These are phyloP conservation scores for Trichoderma arundinaceum DNA, from an alignment of 2,329 filamentous ascomycete species.

Conservation along the genomic window DNA sequence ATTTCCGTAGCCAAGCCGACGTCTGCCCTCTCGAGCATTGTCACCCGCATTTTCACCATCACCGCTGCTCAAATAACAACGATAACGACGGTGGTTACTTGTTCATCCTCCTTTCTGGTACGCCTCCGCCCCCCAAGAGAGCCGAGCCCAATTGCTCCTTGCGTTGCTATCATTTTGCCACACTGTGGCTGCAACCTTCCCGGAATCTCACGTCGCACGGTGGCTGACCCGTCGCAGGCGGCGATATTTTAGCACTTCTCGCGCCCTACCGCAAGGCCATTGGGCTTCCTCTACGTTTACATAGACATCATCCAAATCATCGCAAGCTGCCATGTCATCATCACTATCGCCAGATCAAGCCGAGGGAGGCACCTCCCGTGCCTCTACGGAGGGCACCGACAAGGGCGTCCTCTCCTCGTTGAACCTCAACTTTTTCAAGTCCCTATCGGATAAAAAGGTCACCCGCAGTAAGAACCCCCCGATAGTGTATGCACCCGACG, in stretches of 20 bases:
- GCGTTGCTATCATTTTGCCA: slow-evolving; percentile 17
- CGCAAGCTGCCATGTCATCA: slow-evolving; percentile 46
- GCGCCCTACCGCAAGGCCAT: slow-evolving; percentile 3
- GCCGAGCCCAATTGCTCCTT: slow-evolving; percentile 9
- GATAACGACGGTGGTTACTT: too few species aligned
- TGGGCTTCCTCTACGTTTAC: neutral
- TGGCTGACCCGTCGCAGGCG: slow-evolving; percentile 21
- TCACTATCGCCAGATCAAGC: slow-evolving; percentile 52
- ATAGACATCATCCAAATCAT: neutral
- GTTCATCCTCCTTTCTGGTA: neutral
- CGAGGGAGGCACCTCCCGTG: slow-evolving; percentile 38
- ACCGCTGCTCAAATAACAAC: neutral
- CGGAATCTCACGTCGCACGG: slow-evolving; percentile 29
- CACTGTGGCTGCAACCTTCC: slow-evolving; percentile 21
- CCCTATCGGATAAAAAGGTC: slow-evolving; percentile 72
- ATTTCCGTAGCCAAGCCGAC: neutral
- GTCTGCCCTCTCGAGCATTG: neutral
- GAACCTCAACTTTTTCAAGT: slow-evolving; percentile 66
- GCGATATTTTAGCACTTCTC: slow-evolving; percentile 24
- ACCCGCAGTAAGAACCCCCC: slow-evolving; percentile 66
- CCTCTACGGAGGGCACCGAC: slow-evolving; percentile 43
- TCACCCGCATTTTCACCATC: neutral
- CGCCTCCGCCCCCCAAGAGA: neutral
- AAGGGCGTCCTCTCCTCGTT: slow-evolving; percentile 46
- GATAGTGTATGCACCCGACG: neutral